phyloP scores from a whole-genome alignment of 805 yeast genomes.

The Cyberlindnera petersonii region DNA sequence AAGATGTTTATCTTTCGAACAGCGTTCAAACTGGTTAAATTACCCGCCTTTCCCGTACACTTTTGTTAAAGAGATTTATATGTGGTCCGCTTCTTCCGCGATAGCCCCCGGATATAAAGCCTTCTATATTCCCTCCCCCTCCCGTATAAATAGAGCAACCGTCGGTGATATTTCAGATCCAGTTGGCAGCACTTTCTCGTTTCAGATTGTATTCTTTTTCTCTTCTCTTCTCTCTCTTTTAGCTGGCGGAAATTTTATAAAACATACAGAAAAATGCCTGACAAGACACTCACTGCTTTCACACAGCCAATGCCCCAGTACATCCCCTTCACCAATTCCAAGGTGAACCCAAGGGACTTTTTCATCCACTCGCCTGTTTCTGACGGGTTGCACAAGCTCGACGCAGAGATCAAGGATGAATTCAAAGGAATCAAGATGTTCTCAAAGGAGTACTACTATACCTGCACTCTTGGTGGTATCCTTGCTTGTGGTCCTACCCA shows the following conservation, averaged over 20 bases:
- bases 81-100: too few relatives aligned
- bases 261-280: neutral
- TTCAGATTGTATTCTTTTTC: too few relatives aligned
- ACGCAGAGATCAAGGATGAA: conserved; percentile 14
- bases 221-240: too few relatives aligned
- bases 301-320: conserved; percentile 1
- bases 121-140: too few relatives aligned
- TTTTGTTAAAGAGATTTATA: too few relatives aligned
- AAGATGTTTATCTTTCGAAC: too few relatives aligned
- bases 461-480: conserved; percentile 59
- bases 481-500: conserved; percentile 97
- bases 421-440: conserved; percentile 21
- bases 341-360: neutral
- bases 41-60: too few relatives aligned
- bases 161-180: too few relatives aligned
- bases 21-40: too few relatives aligned
- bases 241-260: too few relatives aligned
- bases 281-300: neutral
- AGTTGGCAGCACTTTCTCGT: neutral
- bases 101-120: too few relatives aligned
- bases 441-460: conserved; percentile 45
- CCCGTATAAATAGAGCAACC: too few relatives aligned
- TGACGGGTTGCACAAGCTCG: conserved; percentile 5
- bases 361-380: conserved; percentile 14
- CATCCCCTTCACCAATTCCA: conserved; percentile 2